A percentile compares a stretch with the other conserved stretches of the same genome.
Evolutionary conservation across 305 asterid genomes (phyloP).

Genomic region (Fraxinus sp.): DNA sequence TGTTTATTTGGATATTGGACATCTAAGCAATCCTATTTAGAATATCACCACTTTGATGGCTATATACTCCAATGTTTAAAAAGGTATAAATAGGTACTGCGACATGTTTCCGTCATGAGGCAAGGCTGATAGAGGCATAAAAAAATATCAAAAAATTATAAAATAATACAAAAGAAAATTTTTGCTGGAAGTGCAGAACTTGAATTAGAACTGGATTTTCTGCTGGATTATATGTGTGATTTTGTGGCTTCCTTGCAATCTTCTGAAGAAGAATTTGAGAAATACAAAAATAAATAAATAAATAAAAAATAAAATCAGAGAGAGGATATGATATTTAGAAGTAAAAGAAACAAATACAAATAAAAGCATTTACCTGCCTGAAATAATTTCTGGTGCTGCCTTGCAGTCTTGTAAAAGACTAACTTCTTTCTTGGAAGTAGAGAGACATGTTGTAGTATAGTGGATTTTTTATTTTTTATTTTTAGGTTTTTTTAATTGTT

Average conservation of each 20-base stretch:
- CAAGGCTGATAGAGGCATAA: background rate
- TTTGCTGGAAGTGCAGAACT: background rate
- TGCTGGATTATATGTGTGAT: background rate
- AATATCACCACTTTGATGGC: background rate
- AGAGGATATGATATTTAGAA: background rate
- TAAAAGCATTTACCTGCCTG: background rate
- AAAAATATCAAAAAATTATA: background rate
- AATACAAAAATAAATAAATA: no score
- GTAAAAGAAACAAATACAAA: background rate
- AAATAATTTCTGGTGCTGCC: background rate
- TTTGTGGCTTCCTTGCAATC: background rate
- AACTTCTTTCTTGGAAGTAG: background rate
- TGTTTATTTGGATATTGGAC: background rate
- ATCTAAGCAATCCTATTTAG: background rate
- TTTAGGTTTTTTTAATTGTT: background rate
- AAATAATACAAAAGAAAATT: background rate
- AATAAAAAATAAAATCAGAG: background rate
- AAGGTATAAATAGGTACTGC: background rate
- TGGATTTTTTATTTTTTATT: no score
- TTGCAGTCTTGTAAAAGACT: background rate
- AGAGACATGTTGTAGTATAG: background rate
- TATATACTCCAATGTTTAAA: background rate
- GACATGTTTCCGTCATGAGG: background rate
- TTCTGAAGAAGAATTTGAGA: background rate
- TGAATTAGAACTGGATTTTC: background rate